Base-by-base conservation (phyloP, 2,329 filamentous ascomycete species). In the Neoarthrinium moseri region DNA sequence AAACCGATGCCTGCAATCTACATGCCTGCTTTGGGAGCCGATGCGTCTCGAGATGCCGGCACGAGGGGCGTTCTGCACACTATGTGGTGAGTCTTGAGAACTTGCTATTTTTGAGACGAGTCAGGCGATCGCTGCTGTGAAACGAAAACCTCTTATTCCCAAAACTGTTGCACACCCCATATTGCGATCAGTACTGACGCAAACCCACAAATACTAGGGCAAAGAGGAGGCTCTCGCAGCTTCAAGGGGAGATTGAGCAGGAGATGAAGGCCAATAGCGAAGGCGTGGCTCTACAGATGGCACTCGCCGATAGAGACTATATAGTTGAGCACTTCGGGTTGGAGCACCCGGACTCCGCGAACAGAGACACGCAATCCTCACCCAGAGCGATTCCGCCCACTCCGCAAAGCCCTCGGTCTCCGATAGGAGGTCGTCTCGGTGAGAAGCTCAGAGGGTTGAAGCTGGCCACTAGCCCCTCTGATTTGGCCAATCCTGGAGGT, bases 1-100 rank as follows among this genome's bases (percentile, higher is more conserved):
- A 91, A 91, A 60, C 89, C 90, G 1, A 73, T 95, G 41, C 91
- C 91, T 0, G 91, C 91, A 24, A 92, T 96, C 54, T 96, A 92
- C 60, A 85, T 89, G 1, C 81, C 86, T 0, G 85, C 86, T 49
- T 72, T 95, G 20, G 86, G 87, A 2, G 77, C 79, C 4, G 85
- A 81, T 18, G 80, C 81, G 11, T 75, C 21, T 10, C 41, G 80
- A 20, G 73, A 83, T 15, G 80, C 83, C 1, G 88, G 89, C 6
- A 84, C 84, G 57, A 87, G 89, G 51, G 91, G 91, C 2, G 89
- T 95, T 2, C 68, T 96, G 49, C 91, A 95, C 62, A 95, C 89
- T 2, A 83, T 92, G 47, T 96, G 91, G 48, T 50, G 15, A 40
- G 47, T 50, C 24, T 23, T n/a, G n/a, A n/a, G n/a, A n/a, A n/a